Conservation (phyloP, 2,329 filamentous ascomycete species). For the Sporothrix mexicana region DNA sequence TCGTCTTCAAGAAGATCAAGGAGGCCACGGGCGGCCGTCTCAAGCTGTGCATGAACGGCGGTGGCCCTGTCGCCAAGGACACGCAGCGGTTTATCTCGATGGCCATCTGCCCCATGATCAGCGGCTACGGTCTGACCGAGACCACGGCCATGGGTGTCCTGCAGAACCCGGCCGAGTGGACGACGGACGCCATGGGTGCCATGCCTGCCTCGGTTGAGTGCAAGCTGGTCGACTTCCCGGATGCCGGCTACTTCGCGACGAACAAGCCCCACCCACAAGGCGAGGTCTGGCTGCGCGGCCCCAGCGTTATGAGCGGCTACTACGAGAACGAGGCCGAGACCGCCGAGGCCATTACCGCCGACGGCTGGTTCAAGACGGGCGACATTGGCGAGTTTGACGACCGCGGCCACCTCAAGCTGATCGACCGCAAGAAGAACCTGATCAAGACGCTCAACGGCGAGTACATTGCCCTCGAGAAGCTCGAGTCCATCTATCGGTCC, state of each 20-base stretch:
- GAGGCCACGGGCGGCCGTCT: conserved; percentile 84
- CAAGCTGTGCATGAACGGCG: conserved; percentile 83
- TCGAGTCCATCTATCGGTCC: conserved; percentile 61
- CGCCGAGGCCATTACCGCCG: conserved; percentile 68
- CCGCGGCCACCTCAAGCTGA: conserved; percentile 73
- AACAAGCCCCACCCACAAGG: conserved; percentile 80
- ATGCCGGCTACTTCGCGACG: conserved; percentile 78
- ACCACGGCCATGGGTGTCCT: conserved; percentile 77
- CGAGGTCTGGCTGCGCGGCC: conserved; percentile 86
- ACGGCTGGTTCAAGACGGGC: conserved; percentile 88
- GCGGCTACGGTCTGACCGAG: conserved; percentile 86
- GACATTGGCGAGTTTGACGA: conserved; percentile 80
- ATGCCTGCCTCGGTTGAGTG: conserved; percentile 76
- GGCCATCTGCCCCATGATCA: conserved; percentile 88
- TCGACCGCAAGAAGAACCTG: conserved; percentile 89
- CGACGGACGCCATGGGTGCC: conserved; percentile 72
- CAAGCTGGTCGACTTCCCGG: conserved; percentile 84
- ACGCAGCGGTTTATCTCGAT: conserved; percentile 88
- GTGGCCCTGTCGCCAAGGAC: conserved; percentile 82
- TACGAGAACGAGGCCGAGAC: conserved; percentile 81
- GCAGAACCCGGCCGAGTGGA: conserved; percentile 81
- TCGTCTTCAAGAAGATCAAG: conserved; percentile 91
- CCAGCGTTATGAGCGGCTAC: conserved; percentile 73
- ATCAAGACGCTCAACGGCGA: conserved; percentile 83
- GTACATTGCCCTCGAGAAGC: conserved; percentile 82